Evolutionary conservation across 306 rosid species (phyloP).

Genomic region (Dryas drummondii): DNA sequence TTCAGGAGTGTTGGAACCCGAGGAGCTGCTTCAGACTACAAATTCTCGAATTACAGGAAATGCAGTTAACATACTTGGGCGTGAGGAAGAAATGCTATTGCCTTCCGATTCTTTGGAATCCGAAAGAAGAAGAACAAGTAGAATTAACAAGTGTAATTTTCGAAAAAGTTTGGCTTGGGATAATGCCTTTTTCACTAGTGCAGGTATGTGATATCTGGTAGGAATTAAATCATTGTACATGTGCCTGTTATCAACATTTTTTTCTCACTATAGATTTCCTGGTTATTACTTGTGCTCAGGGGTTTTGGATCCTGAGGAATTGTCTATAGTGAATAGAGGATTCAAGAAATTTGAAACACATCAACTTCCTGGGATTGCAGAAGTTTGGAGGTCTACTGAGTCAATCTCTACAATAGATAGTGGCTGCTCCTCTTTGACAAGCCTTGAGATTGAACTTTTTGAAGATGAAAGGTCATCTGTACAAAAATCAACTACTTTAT

Average conservation of each 20-base stretch:
- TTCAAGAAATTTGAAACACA: conserved; percentile 35
- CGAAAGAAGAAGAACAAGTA: conserved; percentile 18
- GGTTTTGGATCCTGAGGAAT: conserved; percentile 55
- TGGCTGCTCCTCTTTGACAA: conserved; percentile 43
- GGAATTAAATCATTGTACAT: neutral
- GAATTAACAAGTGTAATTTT: conserved; percentile 16
- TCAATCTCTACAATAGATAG: conserved; percentile 31
- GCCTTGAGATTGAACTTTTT: conserved; percentile 55
- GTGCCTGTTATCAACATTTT: neutral
- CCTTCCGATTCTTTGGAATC: conserved; percentile 38
- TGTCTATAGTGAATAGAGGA: conserved; percentile 52
- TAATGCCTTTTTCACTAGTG: conserved; percentile 53
- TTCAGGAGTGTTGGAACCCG: conserved; percentile 64
- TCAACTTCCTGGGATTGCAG: conserved; percentile 29
- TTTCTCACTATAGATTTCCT: neutral
- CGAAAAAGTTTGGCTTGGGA: conserved; percentile 75
- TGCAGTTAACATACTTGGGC: conserved; percentile 29
- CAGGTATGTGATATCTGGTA: conserved; percentile 38
- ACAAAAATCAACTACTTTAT: conserved; percentile 18
- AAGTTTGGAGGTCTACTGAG: conserved; percentile 44
- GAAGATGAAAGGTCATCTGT: conserved; percentile 35
- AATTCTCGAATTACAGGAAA: conserved; percentile 19
- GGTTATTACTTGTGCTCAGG: conserved; percentile 28
- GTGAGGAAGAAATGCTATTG: conserved; percentile 35
- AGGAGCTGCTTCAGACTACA: conserved; percentile 45